Evolutionary conservation across 2,329 filamentous ascomycete genomes (phyloP).

Genomic region (Nothophaeocryptopus gaeumannii): DNA sequence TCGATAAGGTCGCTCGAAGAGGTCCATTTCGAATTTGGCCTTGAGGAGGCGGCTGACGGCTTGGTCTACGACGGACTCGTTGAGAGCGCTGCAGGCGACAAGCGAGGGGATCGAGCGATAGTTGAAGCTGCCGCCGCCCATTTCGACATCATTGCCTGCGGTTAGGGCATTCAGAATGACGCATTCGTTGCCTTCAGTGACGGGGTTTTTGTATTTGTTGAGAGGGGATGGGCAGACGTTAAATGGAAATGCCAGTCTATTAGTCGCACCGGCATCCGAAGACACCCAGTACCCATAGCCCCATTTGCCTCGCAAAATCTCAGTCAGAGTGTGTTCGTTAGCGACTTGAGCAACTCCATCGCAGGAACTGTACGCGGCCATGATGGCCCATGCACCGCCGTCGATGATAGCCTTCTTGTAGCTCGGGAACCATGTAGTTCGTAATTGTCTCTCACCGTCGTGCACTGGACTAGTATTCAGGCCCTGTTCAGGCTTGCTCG

Average conservation of each 20-base stretch:
- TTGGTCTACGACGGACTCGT: slow-evolving; percentile 59
- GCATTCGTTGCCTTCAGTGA: slow-evolving; percentile 58
- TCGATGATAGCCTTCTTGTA: slow-evolving; percentile 72
- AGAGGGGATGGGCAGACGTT: slow-evolving; percentile 55
- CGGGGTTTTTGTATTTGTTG: slow-evolving; percentile 42
- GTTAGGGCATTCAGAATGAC: slow-evolving; percentile 63
- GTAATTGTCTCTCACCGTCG: slow-evolving; percentile 54
- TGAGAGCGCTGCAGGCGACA: slow-evolving; percentile 59
- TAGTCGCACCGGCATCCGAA: slow-evolving; percentile 68
- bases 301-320: slow-evolving; percentile 69
- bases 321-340: slow-evolving; percentile 63
- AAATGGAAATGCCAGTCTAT: slow-evolving; percentile 64
- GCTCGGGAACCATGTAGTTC: slow-evolving; percentile 54
- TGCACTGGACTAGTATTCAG: slow-evolving; percentile 64
- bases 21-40: slow-evolving; percentile 66
- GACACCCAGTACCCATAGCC: slow-evolving; percentile 68
- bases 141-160: slow-evolving; percentile 70
- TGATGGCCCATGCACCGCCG: slow-evolving; percentile 64
- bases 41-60: slow-evolving; percentile 65
- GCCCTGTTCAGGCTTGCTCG: slow-evolving; percentile 67
- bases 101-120: slow-evolving; percentile 65
- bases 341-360: slow-evolving; percentile 67
- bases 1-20: slow-evolving; percentile 68
- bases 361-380: slow-evolving; percentile 71
- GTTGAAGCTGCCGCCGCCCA: slow-evolving; percentile 73